These are phyloP conservation scores for Phaeophleospora eucalypticola DNA, from an alignment of 2,329 filamentous ascomycete species.

Conservation along the genomic window DNA sequence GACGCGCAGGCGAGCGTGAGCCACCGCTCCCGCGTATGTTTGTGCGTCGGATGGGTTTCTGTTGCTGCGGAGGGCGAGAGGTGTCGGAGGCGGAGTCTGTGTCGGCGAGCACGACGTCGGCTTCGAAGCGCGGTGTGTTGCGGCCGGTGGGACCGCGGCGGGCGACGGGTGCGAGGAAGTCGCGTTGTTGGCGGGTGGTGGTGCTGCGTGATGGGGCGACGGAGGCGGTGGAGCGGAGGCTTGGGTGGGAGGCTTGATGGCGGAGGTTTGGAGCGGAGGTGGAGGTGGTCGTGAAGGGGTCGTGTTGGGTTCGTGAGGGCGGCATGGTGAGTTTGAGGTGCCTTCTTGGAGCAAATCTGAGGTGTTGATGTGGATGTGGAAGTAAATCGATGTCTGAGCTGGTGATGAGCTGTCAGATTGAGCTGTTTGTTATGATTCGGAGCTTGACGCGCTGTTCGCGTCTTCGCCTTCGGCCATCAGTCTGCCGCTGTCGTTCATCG, in stretches of 20 bases:
- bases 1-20: neutral
- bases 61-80: slow-evolving; percentile 7
- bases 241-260: slow-evolving; percentile 20
- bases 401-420: neutral
- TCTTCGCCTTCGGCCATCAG: no score
- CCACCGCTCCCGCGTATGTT: no score
- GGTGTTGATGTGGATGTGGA: neutral
- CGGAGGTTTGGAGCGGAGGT: slow-evolving; percentile 16
- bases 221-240: slow-evolving; percentile 24
- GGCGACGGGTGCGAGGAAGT: slow-evolving; percentile 29
- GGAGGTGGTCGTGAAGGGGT: slow-evolving; percentile 24
- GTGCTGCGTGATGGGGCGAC: slow-evolving; percentile 23
- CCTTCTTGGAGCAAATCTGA: neutral
- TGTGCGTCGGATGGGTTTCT: slow-evolving; percentile 12
- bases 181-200: slow-evolving; percentile 21
- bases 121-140: slow-evolving; percentile 20
- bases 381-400: neutral
- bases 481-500: no score
- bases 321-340: neutral
- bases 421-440: no score
- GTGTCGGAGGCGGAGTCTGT: slow-evolving; percentile 23
- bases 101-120: slow-evolving; percentile 28
- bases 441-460: no score
- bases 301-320: slow-evolving; percentile 4
- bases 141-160: slow-evolving; percentile 22